These are phyloP conservation scores for Botrytis porri DNA, from an alignment of 2,329 filamentous ascomycete species.

Conservation along the genomic window DNA sequence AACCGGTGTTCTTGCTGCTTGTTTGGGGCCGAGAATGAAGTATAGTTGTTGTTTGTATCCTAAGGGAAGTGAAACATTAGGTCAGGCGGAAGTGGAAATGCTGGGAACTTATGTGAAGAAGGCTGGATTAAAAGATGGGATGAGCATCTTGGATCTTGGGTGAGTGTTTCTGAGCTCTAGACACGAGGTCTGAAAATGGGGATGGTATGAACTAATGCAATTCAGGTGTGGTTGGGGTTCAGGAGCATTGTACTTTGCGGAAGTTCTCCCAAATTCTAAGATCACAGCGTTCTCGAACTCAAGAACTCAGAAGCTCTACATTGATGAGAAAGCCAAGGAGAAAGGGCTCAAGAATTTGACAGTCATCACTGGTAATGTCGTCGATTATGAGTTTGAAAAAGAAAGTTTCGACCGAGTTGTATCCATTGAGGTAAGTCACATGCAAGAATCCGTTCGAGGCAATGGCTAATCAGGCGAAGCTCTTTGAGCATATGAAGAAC, in stretches of 20 bases:
- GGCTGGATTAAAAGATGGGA: conserved; percentile 42
- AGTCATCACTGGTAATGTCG: conserved; percentile 65
- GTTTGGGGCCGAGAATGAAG: conserved; percentile 68
- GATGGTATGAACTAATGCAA: neutral
- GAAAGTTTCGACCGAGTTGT: conserved; percentile 62
- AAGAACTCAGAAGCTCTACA: conserved; percentile 64
- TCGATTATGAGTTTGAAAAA: conserved; percentile 60
- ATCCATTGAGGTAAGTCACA: conserved; percentile 53
- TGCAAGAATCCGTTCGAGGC: neutral
- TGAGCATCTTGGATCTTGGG: conserved; percentile 37
- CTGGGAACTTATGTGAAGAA: conserved; percentile 59
- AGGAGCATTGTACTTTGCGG: conserved; percentile 61
- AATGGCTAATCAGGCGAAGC: conserved; percentile 41
- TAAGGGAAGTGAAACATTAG: conserved; percentile 59
- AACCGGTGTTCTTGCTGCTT: conserved; percentile 58
- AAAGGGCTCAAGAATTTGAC: conserved; percentile 58
- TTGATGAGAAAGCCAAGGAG: conserved; percentile 55
- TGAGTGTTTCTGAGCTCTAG: conserved; percentile 20
- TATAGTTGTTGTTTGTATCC: conserved; percentile 67
- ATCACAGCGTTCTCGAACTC: conserved; percentile 70
- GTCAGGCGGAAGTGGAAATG: conserved; percentile 65
- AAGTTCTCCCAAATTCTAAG: conserved; percentile 57
- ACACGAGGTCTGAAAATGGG: neutral
- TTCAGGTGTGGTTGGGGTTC: conserved; percentile 67
- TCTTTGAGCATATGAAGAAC: conserved; percentile 78